These are phyloP conservation scores for Aspergillus japonicus DNA, from an alignment of 2,329 filamentous ascomycete genomes.

Conservation along the genomic window DNA sequence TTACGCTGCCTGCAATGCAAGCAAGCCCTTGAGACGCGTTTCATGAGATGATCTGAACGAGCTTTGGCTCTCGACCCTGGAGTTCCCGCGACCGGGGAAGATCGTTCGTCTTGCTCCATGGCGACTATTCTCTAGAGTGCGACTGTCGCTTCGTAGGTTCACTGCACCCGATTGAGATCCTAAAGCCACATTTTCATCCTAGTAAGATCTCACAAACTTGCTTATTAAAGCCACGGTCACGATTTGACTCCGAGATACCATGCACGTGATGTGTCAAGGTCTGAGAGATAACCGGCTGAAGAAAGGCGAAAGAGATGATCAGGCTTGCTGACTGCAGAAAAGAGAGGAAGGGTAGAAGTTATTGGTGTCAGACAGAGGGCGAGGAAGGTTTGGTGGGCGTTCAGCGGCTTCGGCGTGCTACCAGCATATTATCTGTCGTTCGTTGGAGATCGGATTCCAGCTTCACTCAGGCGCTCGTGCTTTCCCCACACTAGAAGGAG, in stretches of 20 bases:
- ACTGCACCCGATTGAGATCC: not conserved
- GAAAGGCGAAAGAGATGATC: not conserved
- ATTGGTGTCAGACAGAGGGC: not conserved
- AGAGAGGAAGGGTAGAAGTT: not conserved
- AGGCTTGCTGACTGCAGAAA: not conserved
- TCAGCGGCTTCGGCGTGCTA: not conserved
- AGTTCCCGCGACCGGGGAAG: slow-evolving; percentile 13
- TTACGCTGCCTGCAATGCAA: slow-evolving; percentile 51
- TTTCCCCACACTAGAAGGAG: slow-evolving; percentile 1
- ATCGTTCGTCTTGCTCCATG: slow-evolving; percentile 21
- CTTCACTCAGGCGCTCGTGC: slow-evolving; percentile 3
- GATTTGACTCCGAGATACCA: not conserved
- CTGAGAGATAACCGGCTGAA: not conserved
- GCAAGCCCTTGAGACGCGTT: slow-evolving; percentile 50
- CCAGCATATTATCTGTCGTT: not conserved
- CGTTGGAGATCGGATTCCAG: not conserved
- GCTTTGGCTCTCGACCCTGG: slow-evolving; percentile 17
- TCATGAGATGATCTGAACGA: slow-evolving; percentile 37
- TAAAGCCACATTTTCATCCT: not conserved
- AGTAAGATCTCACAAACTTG: not conserved
- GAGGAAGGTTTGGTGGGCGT: not conserved
- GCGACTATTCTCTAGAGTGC: not conserved
- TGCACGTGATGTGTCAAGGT: not conserved
- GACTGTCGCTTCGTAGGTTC: not conserved
- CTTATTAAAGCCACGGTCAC: not conserved